A percentile compares a stretch with the other conserved stretches of the same genome.
Conservation (phyloP, 495 filamentous ascomycete genomes). For the Hyaloscypha variabilis region DNA sequence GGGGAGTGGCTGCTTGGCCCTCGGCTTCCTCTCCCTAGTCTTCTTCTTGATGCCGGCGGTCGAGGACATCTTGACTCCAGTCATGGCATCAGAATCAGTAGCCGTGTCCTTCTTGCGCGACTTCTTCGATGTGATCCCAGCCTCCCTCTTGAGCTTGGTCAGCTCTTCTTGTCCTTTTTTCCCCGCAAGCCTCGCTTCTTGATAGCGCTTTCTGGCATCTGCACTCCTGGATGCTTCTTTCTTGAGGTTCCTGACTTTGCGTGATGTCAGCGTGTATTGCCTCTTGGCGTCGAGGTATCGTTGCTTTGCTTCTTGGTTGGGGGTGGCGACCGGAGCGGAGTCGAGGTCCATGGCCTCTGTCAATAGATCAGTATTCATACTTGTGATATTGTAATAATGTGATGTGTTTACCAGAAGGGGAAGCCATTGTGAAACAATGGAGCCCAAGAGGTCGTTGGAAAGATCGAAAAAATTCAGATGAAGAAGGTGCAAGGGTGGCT, state of each 20-base stretch:
- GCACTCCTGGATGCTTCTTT: too few relatives aligned
- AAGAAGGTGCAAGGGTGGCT: background rate
- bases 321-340: background rate
- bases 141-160: background rate
- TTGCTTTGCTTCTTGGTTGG: background rate
- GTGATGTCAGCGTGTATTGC: too few relatives aligned
- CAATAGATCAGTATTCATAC: background rate
- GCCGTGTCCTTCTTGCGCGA: background rate
- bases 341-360: background rate
- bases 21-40: background rate
- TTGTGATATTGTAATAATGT: background rate
- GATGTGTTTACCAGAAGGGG: background rate
- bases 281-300: background rate
- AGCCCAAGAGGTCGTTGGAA: background rate
- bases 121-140: background rate
- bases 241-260: too few relatives aligned
- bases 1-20: background rate
- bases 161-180: background rate
- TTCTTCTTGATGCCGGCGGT: background rate
- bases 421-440: background rate
- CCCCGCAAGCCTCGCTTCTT: too few relatives aligned
- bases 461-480: background rate
- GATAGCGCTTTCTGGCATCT: too few relatives aligned
- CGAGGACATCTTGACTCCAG: background rate
- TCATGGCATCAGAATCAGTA: background rate